phyloP scores from a whole-genome alignment of 2,329 filamentous ascomycete species.

The Teratosphaeriaceae sp. region DNA sequence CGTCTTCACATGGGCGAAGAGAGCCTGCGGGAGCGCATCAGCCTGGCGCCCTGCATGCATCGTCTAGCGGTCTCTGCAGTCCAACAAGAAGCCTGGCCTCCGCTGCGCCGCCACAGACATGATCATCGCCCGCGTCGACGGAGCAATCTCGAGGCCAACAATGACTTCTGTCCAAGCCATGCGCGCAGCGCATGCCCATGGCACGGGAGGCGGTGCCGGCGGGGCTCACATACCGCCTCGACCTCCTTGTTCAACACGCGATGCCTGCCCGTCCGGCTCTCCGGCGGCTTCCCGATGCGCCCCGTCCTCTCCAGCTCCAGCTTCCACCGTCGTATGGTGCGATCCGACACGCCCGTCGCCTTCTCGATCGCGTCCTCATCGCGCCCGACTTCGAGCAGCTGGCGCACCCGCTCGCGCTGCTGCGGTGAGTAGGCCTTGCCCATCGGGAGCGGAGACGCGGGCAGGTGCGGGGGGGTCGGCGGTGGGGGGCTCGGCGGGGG shows the following conservation, averaged over 20 bases:
- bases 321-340: slow-evolving; percentile 30
- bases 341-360: slow-evolving; percentile 31
- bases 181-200: neutral
- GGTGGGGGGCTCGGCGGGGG: neutral
- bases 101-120: no score
- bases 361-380: slow-evolving; percentile 32
- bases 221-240: slow-evolving; percentile 23
- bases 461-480: neutral
- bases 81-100: no score
- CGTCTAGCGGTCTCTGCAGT: no score
- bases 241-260: slow-evolving; percentile 29
- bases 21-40: slow-evolving; percentile 6
- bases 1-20: slow-evolving; percentile 29
- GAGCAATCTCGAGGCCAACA: neutral
- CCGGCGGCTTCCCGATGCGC: slow-evolving; percentile 32
- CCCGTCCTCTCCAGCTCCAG: slow-evolving; percentile 32
- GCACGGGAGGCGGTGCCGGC: no score
- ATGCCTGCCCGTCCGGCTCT: slow-evolving; percentile 30
- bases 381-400: slow-evolving; percentile 26
- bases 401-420: slow-evolving; percentile 22
- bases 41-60: neutral
- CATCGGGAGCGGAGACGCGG: slow-evolving; percentile 4
- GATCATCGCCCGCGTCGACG: neutral
- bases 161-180: neutral
- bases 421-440: slow-evolving; percentile 24